Evolutionary conservation across 1,139 yeast species (phyloP).

Genomic region (Arxiozyma heterogenica): DNA sequence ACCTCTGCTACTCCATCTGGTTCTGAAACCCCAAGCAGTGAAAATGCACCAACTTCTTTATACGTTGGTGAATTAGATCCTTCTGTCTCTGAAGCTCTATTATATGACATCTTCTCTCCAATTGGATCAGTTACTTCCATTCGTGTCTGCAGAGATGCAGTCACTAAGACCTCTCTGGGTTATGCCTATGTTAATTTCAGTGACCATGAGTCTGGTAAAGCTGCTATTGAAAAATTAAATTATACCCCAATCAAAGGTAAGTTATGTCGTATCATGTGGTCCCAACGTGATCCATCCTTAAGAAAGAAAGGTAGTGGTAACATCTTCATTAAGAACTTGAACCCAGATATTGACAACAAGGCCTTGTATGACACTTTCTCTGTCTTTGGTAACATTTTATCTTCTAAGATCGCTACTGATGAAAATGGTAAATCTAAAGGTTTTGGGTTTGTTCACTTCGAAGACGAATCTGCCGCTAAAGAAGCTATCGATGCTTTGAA

Average conservation of each 20-base stretch:
- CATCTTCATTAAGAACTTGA: slow-evolving; percentile 96
- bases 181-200: slow-evolving; percentile 98
- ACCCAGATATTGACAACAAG: slow-evolving; percentile 97
- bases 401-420: slow-evolving; percentile 96
- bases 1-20: slow-evolving; percentile 21
- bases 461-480: slow-evolving; percentile 83
- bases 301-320: slow-evolving; percentile 97
- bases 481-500: slow-evolving; percentile 96
- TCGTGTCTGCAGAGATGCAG: slow-evolving; percentile 98
- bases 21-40: slow-evolving; percentile 32
- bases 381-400: slow-evolving; percentile 91
- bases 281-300: slow-evolving; percentile 95
- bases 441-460: slow-evolving; percentile 97
- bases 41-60: slow-evolving; percentile 58
- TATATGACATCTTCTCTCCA: slow-evolving; percentile 90
- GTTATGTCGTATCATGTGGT: slow-evolving; percentile 99
- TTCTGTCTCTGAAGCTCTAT: slow-evolving; percentile 84
- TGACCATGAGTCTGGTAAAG: slow-evolving; percentile 82
- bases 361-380: slow-evolving; percentile 97
- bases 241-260: slow-evolving; percentile 89
- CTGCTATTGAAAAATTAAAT: slow-evolving; percentile 93
- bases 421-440: slow-evolving; percentile 89
- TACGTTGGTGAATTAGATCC: slow-evolving; percentile 98
- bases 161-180: slow-evolving; percentile 93
- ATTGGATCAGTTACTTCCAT: slow-evolving; percentile 94